Base-by-base conservation (phyloP, 129 eudicot genomes). In the Smallanthus sonchifolius region DNA sequence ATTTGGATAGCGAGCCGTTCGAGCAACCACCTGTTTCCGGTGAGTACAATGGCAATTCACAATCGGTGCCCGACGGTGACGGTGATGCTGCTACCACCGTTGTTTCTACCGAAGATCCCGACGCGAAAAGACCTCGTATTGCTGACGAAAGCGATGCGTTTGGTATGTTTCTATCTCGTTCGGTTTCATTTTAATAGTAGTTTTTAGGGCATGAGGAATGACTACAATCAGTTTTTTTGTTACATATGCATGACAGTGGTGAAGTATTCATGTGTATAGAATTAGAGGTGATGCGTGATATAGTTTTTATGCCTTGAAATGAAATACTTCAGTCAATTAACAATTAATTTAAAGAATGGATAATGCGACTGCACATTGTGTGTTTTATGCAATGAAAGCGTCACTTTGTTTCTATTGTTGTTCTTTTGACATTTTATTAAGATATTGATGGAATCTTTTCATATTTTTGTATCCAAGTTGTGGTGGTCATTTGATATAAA, bases 81-180 rank as follows among this genome's bases (percentile, higher is more conserved):
- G 78, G 56, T 32, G 86, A 59, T 1, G 87, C 54, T 34, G 81
- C 48, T 30, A 37, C 43, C 68, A 73, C 63, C 20, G 84, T 55
- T 47, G 84, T 3, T 47, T 34, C 74, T 10, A 15, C 74, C 17
- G 91, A 86, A 16, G 95, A 79, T 66, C 74, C 83, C 1, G 96
- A 85, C 56, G 67, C 79, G 35, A 92, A 92, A 83, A 90, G 98
- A 7, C 88, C 86, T 56, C 98, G 96, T 60, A 34, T 92, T 72
- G 96, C 89, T 57, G 85, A 80, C 5, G 64, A 63, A 5, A 7
- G 54, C 8, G 90, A 79, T 43, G 83, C 15, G 14, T 40, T 44
- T 76, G 94, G 92, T 91, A 79, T 75, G 76, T 8, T 72, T 44
- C 4, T 40, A 19, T 67, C 6, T 65, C 6, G 17, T 24, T 68